These are phyloP conservation scores for Candida stauntonica DNA, from an alignment of 805 yeast species.

Conservation along the genomic window DNA sequence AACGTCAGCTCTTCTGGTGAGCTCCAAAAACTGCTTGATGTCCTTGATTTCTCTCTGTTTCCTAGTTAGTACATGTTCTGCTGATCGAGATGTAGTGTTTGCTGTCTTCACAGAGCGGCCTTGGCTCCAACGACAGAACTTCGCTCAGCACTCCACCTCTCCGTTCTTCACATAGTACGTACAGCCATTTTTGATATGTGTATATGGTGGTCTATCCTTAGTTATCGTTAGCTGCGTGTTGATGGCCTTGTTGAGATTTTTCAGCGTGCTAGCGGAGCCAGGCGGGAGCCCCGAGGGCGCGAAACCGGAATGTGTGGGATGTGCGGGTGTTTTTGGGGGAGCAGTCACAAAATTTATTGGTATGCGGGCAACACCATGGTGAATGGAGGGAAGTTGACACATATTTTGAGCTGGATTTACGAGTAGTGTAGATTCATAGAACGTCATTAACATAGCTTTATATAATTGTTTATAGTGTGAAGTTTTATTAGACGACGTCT, in stretches of 20 bases:
- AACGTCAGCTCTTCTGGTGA: slow-evolving; percentile 95
- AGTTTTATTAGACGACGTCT: slow-evolving; percentile 45
- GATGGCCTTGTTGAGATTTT: slow-evolving; percentile 12
- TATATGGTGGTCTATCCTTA: slow-evolving; percentile 5
- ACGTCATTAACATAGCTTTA: too few relatives aligned
- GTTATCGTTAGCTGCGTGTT: too few relatives aligned
- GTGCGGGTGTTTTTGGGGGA: too few relatives aligned
- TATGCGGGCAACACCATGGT: too few relatives aligned
- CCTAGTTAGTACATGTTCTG: slow-evolving; percentile 16
- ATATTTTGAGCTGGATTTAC: too few relatives aligned
- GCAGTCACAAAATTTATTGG: too few relatives aligned
- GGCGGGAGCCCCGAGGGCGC: too few relatives aligned
- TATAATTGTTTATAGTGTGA: too few relatives aligned
- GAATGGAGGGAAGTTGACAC: slow-evolving; percentile 10
- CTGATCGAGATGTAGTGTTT: too few relatives aligned
- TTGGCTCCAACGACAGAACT: too few relatives aligned
- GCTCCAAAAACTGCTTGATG: slow-evolving; percentile 95
- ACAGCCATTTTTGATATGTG: slow-evolving; percentile 12
- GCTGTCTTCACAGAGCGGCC: too few relatives aligned
- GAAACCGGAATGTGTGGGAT: too few relatives aligned
- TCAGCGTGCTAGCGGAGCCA: slow-evolving; percentile 1
- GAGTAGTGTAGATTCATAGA: neutral
- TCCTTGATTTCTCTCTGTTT: slow-evolving; percentile 73
- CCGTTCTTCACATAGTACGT: slow-evolving; percentile 1
- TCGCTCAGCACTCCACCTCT: neutral